These are phyloP conservation scores for Angomonas deanei DNA, from an alignment of 208 protist genomes.

Conservation along the genomic window DNA sequence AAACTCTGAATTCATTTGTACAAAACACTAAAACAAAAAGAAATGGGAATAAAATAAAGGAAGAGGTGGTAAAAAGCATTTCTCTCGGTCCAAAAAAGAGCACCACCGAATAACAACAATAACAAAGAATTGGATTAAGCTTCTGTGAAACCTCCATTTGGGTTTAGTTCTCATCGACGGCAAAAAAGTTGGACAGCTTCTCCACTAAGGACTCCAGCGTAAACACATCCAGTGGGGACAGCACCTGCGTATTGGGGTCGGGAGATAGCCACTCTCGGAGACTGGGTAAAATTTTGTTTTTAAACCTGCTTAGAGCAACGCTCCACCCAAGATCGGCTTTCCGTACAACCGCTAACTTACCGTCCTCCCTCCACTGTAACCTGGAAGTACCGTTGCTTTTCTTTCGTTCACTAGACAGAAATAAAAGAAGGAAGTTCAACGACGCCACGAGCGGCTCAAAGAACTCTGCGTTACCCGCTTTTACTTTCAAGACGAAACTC, in stretches of 20 bases:
- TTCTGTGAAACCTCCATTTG: too few species aligned
- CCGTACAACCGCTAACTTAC: neutral
- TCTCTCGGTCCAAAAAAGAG: too few species aligned
- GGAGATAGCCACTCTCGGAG: neutral
- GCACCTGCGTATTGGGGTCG: neutral
- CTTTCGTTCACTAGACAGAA: neutral
- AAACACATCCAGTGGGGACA: neutral
- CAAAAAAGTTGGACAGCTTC: neutral
- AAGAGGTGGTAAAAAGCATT: neutral
- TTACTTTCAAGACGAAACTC: constrained; percentile 32
- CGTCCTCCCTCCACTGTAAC: neutral
- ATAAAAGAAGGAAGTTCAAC: constrained; percentile 54
- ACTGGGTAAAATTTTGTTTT: neutral
- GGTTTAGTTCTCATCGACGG: too few species aligned
- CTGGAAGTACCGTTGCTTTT: neutral
- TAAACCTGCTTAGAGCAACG: neutral
- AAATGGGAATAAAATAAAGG: neutral
- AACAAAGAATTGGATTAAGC: too few species aligned
- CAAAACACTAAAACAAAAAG: neutral
- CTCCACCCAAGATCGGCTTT: neutral
- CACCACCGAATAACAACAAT: too few species aligned
- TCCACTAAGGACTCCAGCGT: neutral
- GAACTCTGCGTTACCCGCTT: constrained; percentile 36
- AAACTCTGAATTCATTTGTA: neutral
- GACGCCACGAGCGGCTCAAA: constrained; percentile 63